These are phyloP conservation scores for Ganoderma resinaceum DNA, from an alignment of 1,284 basidiomycete genomes.

Conservation along the genomic window DNA sequence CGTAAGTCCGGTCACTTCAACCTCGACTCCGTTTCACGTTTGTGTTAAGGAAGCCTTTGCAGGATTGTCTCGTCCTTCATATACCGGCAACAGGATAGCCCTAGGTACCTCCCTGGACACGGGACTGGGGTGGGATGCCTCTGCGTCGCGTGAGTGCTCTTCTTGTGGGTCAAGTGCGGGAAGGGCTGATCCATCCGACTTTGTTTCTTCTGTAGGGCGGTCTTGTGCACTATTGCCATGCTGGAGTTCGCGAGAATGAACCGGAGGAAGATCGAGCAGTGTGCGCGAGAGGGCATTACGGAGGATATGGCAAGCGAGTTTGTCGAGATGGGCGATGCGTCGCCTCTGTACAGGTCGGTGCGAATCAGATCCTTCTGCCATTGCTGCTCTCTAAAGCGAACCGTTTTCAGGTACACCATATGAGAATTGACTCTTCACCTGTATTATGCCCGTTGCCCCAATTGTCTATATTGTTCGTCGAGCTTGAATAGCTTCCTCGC, in stretches of 20 bases:
- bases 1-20: slow-evolving; percentile 11
- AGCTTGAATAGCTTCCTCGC: too few relatives aligned
- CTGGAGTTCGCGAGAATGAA: slow-evolving; percentile 20
- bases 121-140: slow-evolving; percentile 22
- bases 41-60: not conserved
- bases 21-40: not conserved
- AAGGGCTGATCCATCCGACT: not conserved
- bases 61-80: slow-evolving; percentile 31
- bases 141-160: slow-evolving; percentile 17
- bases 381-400: not conserved
- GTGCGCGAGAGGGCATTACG: slow-evolving; percentile 22
- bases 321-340: slow-evolving; percentile 25
- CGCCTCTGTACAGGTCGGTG: slow-evolving; percentile 25
- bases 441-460: too few relatives aligned
- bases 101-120: slow-evolving; percentile 27
- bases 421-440: too few relatives aligned
- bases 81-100: slow-evolving; percentile 27
- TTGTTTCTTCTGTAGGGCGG: not conserved
- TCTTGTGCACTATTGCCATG: slow-evolving; percentile 19
- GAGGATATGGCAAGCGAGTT: slow-evolving; percentile 12
- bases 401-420: too few relatives aligned
- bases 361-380: too few relatives aligned
- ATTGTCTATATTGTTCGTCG: too few relatives aligned
- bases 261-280: slow-evolving; percentile 17
- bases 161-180: not conserved